Conservation (phyloP, 2,329 filamentous ascomycete genomes). For the Anisogramma anomala region DNA sequence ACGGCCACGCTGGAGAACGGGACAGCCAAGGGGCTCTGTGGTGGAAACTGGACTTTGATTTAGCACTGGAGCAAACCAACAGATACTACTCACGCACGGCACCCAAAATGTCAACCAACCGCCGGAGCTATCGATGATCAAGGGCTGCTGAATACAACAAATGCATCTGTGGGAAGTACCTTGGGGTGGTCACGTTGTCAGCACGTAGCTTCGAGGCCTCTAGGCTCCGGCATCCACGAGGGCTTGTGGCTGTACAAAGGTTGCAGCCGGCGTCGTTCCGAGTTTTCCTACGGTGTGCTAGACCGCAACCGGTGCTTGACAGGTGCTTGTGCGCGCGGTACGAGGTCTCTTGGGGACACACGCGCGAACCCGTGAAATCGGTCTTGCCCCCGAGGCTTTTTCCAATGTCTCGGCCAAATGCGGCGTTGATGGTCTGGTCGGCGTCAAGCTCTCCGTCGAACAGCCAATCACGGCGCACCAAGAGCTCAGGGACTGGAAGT, state of each 20-base stretch:
- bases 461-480: not conserved
- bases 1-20: conserved; percentile 4
- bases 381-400: not conserved
- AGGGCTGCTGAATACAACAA: not conserved
- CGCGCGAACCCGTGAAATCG: not conserved
- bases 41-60: conserved; percentile 9
- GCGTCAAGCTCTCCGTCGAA: not conserved
- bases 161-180: not conserved
- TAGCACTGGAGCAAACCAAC: too few relatives aligned
- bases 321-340: not conserved
- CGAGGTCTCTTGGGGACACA: not conserved
- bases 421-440: not conserved
- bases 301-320: not conserved
- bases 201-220: not conserved
- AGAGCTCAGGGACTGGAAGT: not conserved
- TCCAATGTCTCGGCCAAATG: not conserved
- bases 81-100: too few relatives aligned
- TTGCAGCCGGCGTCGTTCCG: too few relatives aligned
- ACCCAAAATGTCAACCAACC: too few relatives aligned
- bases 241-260: not conserved
- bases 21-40: conserved; percentile 4
- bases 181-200: too few relatives aligned
- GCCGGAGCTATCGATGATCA: not conserved
- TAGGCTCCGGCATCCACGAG: not conserved
- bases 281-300: not conserved